Conservation (phyloP, 2,329 filamentous ascomycete species). For the Ceratocystiopsis brevicomis region DNA sequence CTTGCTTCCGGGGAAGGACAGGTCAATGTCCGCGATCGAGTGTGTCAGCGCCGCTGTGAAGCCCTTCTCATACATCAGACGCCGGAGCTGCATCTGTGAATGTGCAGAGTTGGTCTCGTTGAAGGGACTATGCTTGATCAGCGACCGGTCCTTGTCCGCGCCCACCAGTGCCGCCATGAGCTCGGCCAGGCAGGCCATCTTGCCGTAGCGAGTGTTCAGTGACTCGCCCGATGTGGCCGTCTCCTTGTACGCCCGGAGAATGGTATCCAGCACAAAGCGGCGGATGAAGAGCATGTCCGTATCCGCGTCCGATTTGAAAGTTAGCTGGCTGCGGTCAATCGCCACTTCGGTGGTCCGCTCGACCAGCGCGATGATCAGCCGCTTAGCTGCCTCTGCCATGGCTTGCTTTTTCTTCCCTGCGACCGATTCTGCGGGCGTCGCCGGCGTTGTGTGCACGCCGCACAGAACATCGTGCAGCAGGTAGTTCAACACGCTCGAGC, state of each 20-base stretch:
- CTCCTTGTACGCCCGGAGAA: constrained; percentile 80
- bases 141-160: constrained; percentile 53
- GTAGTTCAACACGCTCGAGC: constrained; percentile 85
- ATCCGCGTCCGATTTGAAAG: constrained; percentile 47
- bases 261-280: constrained; percentile 85
- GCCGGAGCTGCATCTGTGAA: constrained; percentile 69
- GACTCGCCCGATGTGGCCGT: constrained; percentile 61
- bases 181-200: constrained; percentile 72
- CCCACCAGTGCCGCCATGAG: constrained; percentile 86
- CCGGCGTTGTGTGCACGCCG: constrained; percentile 30
- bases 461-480: constrained; percentile 62
- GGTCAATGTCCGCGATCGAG: constrained; percentile 85
- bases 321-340: constrained; percentile 36
- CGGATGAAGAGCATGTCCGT: constrained; percentile 78
- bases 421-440: constrained; percentile 39
- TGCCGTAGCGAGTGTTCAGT: constrained; percentile 69
- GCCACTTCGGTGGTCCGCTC: constrained; percentile 69
- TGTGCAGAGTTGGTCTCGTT: constrained; percentile 17
- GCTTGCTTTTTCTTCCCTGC: constrained; percentile 66
- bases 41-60: constrained; percentile 75
- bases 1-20: constrained; percentile 86
- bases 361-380: constrained; percentile 70
- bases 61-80: constrained; percentile 97
- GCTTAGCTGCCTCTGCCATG: constrained; percentile 72
- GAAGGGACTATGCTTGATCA: constrained; percentile 17